These are phyloP conservation scores for Bauhinia variegata DNA, from an alignment of 306 rosid species.

Conservation along the genomic window DNA sequence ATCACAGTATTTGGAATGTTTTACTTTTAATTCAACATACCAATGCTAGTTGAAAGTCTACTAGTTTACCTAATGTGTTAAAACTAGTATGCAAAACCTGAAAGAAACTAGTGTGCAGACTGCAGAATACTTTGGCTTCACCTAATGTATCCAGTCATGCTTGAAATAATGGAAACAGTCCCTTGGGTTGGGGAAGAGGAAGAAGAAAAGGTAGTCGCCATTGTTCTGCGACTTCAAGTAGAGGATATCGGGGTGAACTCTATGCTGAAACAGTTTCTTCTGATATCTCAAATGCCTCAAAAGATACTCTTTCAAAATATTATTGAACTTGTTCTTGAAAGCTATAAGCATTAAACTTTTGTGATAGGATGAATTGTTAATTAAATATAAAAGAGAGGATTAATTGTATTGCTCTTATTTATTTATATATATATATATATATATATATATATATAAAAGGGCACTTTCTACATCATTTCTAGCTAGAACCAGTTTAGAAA, in stretches of 20 bases:
- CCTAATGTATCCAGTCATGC: slow-evolving; percentile 80
- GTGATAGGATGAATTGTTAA: no score
- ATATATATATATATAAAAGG: no score
- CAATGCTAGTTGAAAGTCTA: background rate
- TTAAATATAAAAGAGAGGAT: no score
- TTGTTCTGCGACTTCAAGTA: slow-evolving; percentile 74
- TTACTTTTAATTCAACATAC: no score
- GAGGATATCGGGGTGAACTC: slow-evolving; percentile 85
- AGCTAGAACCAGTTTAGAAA: no score
- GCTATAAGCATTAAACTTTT: no score
- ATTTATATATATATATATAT: no score
- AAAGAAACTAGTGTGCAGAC: slow-evolving; percentile 52
- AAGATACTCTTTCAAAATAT: slow-evolving; percentile 75
- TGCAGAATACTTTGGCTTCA: slow-evolving; percentile 83
- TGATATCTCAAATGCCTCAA: slow-evolving; percentile 56
- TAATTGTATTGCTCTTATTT: no score
- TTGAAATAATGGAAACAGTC: slow-evolving; percentile 88
- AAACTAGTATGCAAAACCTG: slow-evolving; percentile 10
- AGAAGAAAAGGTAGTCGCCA: slow-evolving; percentile 89
- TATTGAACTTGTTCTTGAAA: slow-evolving; percentile 79
- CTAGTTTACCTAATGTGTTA: background rate
- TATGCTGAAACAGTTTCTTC: slow-evolving; percentile 82
- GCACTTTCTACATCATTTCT: no score
- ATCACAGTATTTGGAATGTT: no score
- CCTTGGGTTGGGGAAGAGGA: slow-evolving; percentile 98